Percentiles rank a stretch among this genome's conserved stretches.
These are phyloP conservation scores for Syzygium oleosum DNA, from an alignment of 345 rosid genomes.

Conservation along the genomic window DNA sequence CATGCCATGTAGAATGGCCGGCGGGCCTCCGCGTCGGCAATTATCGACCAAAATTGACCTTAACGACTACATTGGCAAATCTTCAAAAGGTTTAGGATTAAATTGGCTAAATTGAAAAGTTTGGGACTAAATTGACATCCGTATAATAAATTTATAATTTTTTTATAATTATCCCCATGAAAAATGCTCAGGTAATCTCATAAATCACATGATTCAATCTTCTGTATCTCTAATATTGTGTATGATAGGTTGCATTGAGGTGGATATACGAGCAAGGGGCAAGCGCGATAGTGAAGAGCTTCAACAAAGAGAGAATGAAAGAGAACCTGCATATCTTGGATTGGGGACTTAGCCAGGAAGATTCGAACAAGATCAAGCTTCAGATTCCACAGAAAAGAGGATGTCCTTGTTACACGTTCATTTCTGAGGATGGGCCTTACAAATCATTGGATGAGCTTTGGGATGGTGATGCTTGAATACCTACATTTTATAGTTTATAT, in stretches of 20 bases:
- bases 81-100: too few relatives aligned
- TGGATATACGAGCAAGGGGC: too few relatives aligned
- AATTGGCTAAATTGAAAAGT: neutral
- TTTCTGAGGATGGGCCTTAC: conserved; percentile 1
- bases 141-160: too few relatives aligned
- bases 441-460: neutral
- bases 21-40: too few relatives aligned
- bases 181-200: too few relatives aligned
- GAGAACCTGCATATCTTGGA: neutral
- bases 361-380: neutral
- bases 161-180: too few relatives aligned
- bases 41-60: too few relatives aligned
- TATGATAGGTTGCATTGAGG: neutral
- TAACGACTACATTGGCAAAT: too few relatives aligned
- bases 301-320: neutral
- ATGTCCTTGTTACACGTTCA: neutral
- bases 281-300: too few relatives aligned
- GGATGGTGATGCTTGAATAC: neutral
- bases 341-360: conserved; percentile 1
- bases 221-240: neutral
- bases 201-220: too few relatives aligned
- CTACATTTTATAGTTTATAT: too few relatives aligned
- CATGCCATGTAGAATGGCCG: too few relatives aligned
- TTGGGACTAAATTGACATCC: neutral
- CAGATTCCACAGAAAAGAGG: neutral